Conservation (phyloP, 495 filamentous ascomycete species). For the Neurospora sp. region DNA sequence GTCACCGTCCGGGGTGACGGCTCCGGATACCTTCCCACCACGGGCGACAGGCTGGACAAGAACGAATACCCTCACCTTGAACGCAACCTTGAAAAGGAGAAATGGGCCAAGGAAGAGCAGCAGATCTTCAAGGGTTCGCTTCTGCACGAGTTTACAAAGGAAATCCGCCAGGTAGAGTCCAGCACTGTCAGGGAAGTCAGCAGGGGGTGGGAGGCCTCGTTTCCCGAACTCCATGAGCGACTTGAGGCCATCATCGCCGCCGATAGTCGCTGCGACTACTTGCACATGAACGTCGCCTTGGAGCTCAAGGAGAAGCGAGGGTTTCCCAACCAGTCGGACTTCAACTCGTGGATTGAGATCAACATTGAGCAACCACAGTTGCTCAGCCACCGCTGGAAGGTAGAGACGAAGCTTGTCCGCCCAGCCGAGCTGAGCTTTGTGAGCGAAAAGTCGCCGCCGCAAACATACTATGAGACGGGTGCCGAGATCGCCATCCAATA, state of each 20-base stretch:
- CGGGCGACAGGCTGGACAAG: constrained; percentile 24
- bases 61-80: constrained; percentile 37
- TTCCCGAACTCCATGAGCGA: constrained; percentile 33
- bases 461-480: constrained; percentile 20
- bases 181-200: constrained; percentile 32
- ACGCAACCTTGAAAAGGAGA: constrained; percentile 31
- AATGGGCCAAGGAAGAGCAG: constrained; percentile 24
- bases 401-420: constrained; percentile 36
- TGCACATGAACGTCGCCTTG: constrained; percentile 41
- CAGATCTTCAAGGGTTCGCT: constrained; percentile 25
- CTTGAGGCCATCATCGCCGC: constrained; percentile 26
- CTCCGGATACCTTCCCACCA: constrained; percentile 22
- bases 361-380: constrained; percentile 33
- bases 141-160: constrained; percentile 38
- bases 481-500: constrained; percentile 26
- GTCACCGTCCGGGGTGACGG: constrained; percentile 25
- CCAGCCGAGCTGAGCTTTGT: constrained; percentile 33
- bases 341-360: constrained; percentile 40
- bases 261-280: constrained; percentile 38
- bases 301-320: constrained; percentile 33
- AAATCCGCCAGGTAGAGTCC: constrained; percentile 30
- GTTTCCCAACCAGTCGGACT: constrained; percentile 36
- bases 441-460: constrained; percentile 19
- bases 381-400: constrained; percentile 38
- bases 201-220: constrained; percentile 29